Evolutionary conservation across 169 alveolate species (phyloP).

Genomic region (Cystoisospora suis): DNA sequence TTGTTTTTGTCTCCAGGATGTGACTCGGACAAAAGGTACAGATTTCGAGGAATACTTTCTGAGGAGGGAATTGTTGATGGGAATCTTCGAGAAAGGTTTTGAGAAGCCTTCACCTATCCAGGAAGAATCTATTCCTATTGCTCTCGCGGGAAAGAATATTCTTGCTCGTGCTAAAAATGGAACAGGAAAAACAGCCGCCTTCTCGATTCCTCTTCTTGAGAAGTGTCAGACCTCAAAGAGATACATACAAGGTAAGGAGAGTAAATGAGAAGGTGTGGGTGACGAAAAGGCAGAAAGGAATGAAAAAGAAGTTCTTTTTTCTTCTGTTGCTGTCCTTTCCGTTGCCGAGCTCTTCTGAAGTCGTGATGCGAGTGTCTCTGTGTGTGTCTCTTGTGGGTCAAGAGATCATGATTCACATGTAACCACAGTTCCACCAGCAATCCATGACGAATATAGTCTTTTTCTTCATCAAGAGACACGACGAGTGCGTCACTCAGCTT

Average conservation of each 20-base stretch:
- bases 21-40: conserved; percentile 97
- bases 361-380: no score
- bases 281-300: no score
- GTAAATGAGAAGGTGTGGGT: no score
- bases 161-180: conserved; percentile 99
- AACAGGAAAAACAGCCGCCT: conserved; percentile 99
- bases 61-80: conserved; percentile 93
- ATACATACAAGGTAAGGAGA: conserved; percentile 65
- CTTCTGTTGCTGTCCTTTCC: no score
- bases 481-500: no score
- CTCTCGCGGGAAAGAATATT: conserved; percentile 94
- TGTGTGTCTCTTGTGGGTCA: no score
- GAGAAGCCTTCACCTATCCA: conserved; percentile 99
- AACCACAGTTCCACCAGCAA: no score
- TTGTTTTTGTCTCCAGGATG: conserved; percentile 86
- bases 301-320: no score
- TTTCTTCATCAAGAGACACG: no score
- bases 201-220: conserved; percentile 96
- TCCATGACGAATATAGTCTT: no score
- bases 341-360: no score
- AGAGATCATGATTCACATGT: no score
- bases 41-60: conserved; percentile 97
- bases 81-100: conserved; percentile 97
- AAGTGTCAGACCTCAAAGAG: conserved; percentile 80
- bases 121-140: conserved; percentile 98